Evolutionary conservation across 257 asterid species (phyloP), one percentile per base, ranked within the genome.

Genomic region (Nicotiana obtusifolia): DNA sequence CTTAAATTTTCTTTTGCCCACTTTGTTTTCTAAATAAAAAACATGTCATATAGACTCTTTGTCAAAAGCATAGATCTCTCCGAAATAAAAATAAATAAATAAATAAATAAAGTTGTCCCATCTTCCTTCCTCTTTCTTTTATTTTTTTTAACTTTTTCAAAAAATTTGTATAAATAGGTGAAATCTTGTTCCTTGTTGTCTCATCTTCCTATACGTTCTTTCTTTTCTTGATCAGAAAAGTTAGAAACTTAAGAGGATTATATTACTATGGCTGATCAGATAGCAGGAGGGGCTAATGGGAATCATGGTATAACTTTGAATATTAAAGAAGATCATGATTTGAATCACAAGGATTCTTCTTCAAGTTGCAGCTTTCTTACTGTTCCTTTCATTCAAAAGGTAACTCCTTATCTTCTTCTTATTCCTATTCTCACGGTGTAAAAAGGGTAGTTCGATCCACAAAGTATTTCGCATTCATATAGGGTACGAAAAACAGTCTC

Each of bases 301-400:
- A 87, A 85, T 83, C 84, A 84, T 22, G 91, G 67, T 11, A 88
- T 88, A 14, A 56, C 90, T 2, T 82, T 94, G 69, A 87, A 80
- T 65, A 90, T 94, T 20, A 90, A 87, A 64, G 93, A 87, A 64
- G 93, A 90, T 15, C 91, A 86, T n/a, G 93, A 82, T 22, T 53
- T 76, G 82, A 77, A 77, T 47, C 14, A 19, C 60, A 62, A 17
- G 17, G 86, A 75, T 20, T 41, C 47, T 16, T 61, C 92, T 78
- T 73, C 88, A 10, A 82, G 80, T 28, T 85, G 89, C 64, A 80
- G 79, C 84, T 84, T 89, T 71, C 13, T 92, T 84, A 79, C 91
- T 24, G 66, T 93, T 56, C 90, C 97, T 73, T 94, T 94, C 37
- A 28, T 93, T 3, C 98, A 94, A 76, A 94, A 94, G 97, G 98